These are phyloP conservation scores for Penicillium fimorum DNA, from an alignment of 495 filamentous ascomycete genomes.

Conservation along the genomic window DNA sequence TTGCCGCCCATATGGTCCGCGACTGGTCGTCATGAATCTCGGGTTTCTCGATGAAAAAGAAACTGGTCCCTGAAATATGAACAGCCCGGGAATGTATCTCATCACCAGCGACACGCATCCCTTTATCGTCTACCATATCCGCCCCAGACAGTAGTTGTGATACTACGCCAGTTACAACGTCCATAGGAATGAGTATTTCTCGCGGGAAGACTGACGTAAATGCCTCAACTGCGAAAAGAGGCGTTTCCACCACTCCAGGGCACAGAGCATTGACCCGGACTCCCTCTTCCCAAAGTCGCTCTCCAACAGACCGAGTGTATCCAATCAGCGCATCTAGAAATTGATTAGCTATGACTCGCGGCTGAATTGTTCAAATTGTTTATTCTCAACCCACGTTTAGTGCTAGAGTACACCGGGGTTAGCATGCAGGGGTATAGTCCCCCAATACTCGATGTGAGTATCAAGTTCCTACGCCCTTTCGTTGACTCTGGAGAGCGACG, in stretches of 20 bases:
- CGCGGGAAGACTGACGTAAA: conserved; percentile 10
- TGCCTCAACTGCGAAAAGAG: conserved; percentile 7
- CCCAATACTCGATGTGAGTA: conserved; percentile 23
- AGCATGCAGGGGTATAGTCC: conserved; percentile 21
- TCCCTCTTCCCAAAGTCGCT: conserved; percentile 15
- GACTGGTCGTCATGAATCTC: conserved; percentile 5
- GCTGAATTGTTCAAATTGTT: neutral
- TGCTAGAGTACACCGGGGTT: conserved; percentile 16
- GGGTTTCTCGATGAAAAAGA: conserved; percentile 20
- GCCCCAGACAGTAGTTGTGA: conserved; percentile 8
- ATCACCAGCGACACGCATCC: conserved; percentile 8
- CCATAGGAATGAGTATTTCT: conserved; percentile 11
- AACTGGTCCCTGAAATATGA: conserved; percentile 15
- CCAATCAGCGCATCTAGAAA: conserved; percentile 19
- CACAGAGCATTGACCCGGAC: conserved; percentile 25
- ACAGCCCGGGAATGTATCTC: conserved; percentile 14
- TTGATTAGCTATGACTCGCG: neutral
- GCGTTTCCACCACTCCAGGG: conserved; percentile 19
- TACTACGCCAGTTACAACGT: conserved; percentile 10
- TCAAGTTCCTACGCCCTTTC: conserved; percentile 9
- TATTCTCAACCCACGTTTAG: conserved; percentile 18
- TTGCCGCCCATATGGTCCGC: neutral
- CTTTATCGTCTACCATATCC: conserved; percentile 18
- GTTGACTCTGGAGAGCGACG: conserved; percentile 16
- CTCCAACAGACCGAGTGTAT: conserved; percentile 18